Evolutionary conservation across 2,329 filamentous ascomycete genomes (phyloP).

Genomic region (Aspergillus ustus): DNA sequence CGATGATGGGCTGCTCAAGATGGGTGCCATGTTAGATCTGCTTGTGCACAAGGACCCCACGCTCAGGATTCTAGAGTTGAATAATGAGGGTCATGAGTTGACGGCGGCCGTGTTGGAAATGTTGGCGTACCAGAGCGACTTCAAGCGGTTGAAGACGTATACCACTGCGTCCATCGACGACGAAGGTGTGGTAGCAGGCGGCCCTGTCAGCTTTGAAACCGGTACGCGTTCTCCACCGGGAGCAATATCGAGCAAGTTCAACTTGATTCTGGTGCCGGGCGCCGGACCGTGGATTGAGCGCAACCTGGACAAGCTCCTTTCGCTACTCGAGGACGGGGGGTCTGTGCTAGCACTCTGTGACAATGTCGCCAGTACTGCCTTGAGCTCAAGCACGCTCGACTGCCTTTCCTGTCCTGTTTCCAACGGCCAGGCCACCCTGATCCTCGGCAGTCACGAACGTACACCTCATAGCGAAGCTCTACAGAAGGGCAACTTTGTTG

Average conservation of each 20-base stretch:
- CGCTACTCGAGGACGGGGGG: background rate
- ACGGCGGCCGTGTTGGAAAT: background rate
- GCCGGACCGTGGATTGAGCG: background rate
- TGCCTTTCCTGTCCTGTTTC: background rate
- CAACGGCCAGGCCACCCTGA: background rate
- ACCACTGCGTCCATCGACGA: background rate
- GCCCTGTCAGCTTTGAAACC: background rate
- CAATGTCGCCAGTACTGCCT: background rate
- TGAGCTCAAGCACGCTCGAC: background rate
- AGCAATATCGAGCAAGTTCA: background rate
- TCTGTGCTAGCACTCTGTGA: background rate
- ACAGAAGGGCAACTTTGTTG: background rate
- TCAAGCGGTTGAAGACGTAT: background rate
- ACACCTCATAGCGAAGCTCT: background rate
- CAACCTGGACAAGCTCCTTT: background rate
- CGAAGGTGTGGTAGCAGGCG: background rate
- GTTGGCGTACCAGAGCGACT: background rate
- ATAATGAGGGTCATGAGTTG: background rate
- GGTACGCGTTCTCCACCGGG: background rate
- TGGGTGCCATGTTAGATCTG: constrained; percentile 2
- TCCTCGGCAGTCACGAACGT: background rate
- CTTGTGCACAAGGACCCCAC: background rate
- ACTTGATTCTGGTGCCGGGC: background rate
- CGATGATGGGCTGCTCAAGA: background rate
- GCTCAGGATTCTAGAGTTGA: constrained; percentile 2